Base-by-base conservation (phyloP, 441 rosid species). In the Biscutella auriculata region DNA sequence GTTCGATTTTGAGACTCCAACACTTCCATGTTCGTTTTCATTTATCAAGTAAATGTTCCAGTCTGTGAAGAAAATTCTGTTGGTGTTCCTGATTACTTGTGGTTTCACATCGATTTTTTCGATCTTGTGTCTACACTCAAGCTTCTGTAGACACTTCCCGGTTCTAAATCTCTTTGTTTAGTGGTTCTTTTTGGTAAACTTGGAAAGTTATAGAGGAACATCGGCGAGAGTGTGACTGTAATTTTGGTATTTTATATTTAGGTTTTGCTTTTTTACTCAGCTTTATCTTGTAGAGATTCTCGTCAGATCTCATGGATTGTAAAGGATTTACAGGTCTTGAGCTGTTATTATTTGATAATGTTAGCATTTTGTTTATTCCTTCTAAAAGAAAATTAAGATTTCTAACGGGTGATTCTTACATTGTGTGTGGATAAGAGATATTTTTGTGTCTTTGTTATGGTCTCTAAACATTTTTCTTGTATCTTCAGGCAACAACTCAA, bases 281-380 rank as follows among this genome's bases (percentile, higher is more conserved):
- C 52, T 41, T 60, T 53, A 21, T 46, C 35, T 45, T 36, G 48
- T 37, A 36, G 43, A 44, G 57, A 23, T 56, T 56, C 51, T 36
- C 49, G 28, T 29, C 58, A 60, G 72, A 67, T 67, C 72, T 11
- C 26, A 40, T 12, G 11, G 63, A 40, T 48, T 56, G 23, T 56
- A 4, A 37, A 37, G 6, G 8, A 11, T 13, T 0, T 16, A 17
- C 8, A 62, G 14, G 1, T 39, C 23, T 21, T 28, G 13, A 45
- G 23, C 16, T 41, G 15, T 14, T 14, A 19, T 9, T 14, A 10
- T 52, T 25, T 36, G 0, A 12, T n/a, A 14, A 2, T 49, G 21
- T 41, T 35, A 21, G 46, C 6, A 23, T 55, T 17, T 29, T 56
- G 25, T 49, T 57, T 26, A 17, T 10, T 13, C 8, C 28, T 17